phyloP scores from a whole-genome alignment of 176 grass and related monocot species.

The Carex littledalei region DNA sequence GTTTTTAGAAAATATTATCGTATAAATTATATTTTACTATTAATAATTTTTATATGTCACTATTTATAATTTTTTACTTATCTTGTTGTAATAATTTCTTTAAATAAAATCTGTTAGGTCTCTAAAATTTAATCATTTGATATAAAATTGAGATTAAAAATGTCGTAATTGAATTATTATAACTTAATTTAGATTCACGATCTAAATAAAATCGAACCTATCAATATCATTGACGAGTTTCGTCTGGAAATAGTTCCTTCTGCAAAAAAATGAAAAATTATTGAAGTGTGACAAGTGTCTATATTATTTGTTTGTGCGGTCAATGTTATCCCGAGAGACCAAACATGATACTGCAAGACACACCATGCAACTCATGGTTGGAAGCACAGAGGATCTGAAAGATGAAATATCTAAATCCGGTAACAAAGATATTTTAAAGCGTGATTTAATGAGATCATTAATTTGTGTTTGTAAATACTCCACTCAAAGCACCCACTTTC shows the following conservation, averaged over 20 bases:
- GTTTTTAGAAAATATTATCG: too few species aligned
- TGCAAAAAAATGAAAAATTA: not conserved
- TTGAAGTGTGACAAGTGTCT: too few species aligned
- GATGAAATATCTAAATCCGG: not conserved
- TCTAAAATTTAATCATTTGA: too few species aligned
- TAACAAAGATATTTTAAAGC: not conserved
- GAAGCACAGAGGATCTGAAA: not conserved
- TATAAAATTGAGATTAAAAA: too few species aligned
- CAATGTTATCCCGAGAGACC: not conserved
- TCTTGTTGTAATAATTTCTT: too few species aligned
- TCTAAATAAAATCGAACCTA: too few species aligned
- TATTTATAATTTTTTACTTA: too few species aligned
- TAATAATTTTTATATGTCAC: too few species aligned
- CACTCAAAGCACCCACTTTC: not conserved
- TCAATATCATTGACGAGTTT: not conserved
- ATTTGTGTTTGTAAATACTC: slow-evolving; percentile 8
- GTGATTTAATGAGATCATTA: not conserved
- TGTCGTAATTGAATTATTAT: too few species aligned
- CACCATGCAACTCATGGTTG: not conserved
- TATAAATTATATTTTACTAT: too few species aligned
- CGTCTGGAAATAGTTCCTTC: not conserved
- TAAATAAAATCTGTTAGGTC: too few species aligned
- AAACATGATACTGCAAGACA: not conserved
- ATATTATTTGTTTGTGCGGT: not conserved
- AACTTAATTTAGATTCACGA: too few species aligned